Evolutionary conservation across 129 eudicot genomes (phyloP).

Genomic region (Chrysanthemum makinoi): DNA sequence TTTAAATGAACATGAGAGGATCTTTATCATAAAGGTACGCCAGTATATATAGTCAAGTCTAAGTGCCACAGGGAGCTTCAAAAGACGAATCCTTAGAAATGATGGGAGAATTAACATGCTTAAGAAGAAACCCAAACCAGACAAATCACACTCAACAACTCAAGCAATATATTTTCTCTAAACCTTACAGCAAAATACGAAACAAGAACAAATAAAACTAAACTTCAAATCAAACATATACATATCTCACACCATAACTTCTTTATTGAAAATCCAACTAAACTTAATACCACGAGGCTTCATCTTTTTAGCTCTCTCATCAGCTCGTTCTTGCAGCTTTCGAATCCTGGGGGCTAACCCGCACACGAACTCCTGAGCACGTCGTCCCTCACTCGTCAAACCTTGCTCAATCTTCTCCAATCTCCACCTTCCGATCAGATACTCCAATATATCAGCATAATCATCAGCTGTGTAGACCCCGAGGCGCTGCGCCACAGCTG

Average conservation of each 20-base stretch:
- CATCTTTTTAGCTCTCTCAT: conserved; percentile 37
- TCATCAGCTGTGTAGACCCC: conserved; percentile 43
- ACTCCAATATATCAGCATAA: conserved; percentile 52
- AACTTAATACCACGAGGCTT: conserved; percentile 35
- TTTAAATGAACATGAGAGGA: too few species aligned
- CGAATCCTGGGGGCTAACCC: conserved; percentile 46
- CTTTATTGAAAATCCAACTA: conserved; percentile 58
- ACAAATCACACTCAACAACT: too few species aligned
- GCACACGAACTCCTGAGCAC: conserved; percentile 57
- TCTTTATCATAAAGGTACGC: too few species aligned
- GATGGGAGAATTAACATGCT: too few species aligned
- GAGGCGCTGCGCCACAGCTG: conserved; percentile 32
- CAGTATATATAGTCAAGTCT: too few species aligned
- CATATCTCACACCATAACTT: conserved; percentile 26
- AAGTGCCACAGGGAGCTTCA: too few species aligned
- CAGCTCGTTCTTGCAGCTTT: conserved; percentile 50
- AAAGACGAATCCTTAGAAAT: too few species aligned
- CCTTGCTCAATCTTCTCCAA: conserved; percentile 43
- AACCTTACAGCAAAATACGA: too few species aligned
- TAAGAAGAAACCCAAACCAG: too few species aligned
- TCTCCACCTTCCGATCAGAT: conserved; percentile 40
- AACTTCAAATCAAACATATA: not conserved
- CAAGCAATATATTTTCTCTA: too few species aligned
- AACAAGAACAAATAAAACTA: too few species aligned
- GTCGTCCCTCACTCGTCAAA: conserved; percentile 37